A percentile compares a stretch with the other conserved stretches of the same genome.
Conservation (phyloP, 2,329 filamentous ascomycete genomes). For the Fonsecaea nubica region DNA sequence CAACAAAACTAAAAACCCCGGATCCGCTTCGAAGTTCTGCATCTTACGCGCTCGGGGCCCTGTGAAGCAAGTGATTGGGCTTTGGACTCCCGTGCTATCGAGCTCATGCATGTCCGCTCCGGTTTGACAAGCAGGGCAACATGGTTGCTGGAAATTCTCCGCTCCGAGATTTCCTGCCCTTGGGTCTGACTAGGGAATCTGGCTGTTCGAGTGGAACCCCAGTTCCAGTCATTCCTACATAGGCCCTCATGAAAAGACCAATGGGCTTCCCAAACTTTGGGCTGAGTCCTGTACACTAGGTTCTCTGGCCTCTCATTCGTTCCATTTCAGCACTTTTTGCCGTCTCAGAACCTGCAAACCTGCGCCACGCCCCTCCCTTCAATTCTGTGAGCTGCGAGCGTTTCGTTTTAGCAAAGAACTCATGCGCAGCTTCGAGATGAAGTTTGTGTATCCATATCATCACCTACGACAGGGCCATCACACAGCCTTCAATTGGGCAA, state of each 20-base stretch:
- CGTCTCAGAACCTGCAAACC: conserved; percentile 7
- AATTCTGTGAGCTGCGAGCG: not conserved
- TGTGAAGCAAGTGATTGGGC: not conserved
- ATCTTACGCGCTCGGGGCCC: not conserved
- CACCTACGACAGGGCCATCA: not conserved
- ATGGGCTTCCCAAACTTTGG: not conserved
- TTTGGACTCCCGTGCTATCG: not conserved
- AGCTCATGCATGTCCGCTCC: not conserved
- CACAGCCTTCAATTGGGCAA: not conserved
- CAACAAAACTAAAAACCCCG: not conserved
- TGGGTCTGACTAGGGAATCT: not conserved
- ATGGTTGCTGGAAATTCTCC: not conserved
- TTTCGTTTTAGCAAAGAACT: not conserved
- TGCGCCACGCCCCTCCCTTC: not conserved
- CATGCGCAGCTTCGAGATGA: not conserved
- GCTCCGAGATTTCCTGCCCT: not conserved
- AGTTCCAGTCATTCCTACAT: not conserved
- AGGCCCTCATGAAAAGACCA: not conserved
- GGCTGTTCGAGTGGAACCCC: not conserved
- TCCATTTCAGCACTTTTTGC: not conserved
- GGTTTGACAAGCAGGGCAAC: not conserved
- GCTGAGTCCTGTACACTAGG: not conserved
- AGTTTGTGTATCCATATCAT: not conserved
- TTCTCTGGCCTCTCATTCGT: not conserved
- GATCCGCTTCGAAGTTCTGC: not conserved